Evolutionary conservation across 78 protist genomes (phyloP).

Genomic region (Protostelium mycophagum): DNA sequence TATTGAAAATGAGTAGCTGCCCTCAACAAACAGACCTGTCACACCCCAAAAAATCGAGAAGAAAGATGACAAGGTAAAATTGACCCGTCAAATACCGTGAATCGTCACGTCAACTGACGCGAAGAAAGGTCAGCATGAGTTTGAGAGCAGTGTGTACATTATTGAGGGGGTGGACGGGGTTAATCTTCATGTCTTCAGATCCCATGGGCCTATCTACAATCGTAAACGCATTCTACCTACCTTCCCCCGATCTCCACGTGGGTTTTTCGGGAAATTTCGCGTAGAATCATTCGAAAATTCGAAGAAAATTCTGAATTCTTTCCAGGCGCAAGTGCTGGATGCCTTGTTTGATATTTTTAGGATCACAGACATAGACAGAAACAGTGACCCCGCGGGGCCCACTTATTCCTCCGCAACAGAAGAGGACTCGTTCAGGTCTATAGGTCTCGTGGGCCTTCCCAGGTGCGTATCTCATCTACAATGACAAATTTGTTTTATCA

Average conservation of each 20-base stretch:
- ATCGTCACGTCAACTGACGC: not conserved
- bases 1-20: no score
- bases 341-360: constrained; percentile 52
- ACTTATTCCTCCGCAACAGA: constrained; percentile 17
- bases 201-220: constrained; percentile 39
- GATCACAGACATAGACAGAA: constrained; percentile 19
- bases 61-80: not conserved
- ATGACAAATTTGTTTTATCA: no score
- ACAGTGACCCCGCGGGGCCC: constrained; percentile 36
- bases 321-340: constrained; percentile 20
- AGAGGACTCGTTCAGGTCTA: constrained; percentile 20
- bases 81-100: not conserved
- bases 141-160: constrained; percentile 32
- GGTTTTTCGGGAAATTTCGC: not conserved
- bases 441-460: constrained; percentile 33
- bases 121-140: not conserved
- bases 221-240: constrained; percentile 46
- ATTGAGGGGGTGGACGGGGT: constrained; percentile 53
- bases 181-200: constrained; percentile 27
- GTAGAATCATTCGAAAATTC: not conserved
- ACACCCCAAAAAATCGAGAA: not conserved
- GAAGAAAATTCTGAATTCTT: not conserved
- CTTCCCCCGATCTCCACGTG: constrained; percentile 40
- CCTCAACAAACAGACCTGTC: not conserved
- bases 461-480: no score